Percentiles rank a stretch among this genome's conserved stretches.
phyloP scores from a whole-genome alignment of 148 eudicot genomes.

The Silene conica region DNA sequence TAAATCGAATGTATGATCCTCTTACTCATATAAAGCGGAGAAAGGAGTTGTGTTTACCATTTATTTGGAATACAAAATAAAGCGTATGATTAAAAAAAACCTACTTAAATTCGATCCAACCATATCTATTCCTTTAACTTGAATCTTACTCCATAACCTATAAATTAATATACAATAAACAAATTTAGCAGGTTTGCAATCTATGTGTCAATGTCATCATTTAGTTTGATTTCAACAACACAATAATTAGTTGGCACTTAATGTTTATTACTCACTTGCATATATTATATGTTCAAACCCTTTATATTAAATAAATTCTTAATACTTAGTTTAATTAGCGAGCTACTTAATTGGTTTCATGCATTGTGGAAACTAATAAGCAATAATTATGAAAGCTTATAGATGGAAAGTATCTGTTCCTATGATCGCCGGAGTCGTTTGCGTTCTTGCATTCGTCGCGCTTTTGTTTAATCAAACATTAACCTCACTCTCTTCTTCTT shows the following conservation, averaged over 20 bases:
- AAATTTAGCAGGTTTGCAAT: neutral
- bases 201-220: conserved; percentile 23
- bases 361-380: neutral
- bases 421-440: conserved; percentile 36
- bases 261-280: too few species aligned
- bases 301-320: neutral
- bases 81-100: neutral
- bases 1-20: too few species aligned
- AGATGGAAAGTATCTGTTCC: conserved; percentile 43
- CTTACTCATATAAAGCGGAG: too few species aligned
- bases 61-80: too few species aligned
- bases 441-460: conserved; percentile 48
- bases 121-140: conserved; percentile 57
- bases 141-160: conserved; percentile 63
- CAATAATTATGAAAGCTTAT: conserved; percentile 31
- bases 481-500: too few species aligned
- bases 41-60: too few species aligned
- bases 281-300: too few species aligned
- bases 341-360: conserved; percentile 2
- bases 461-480: too few species aligned
- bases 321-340: neutral
- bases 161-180: neutral
- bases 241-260: neutral
- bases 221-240: conserved; percentile 10
- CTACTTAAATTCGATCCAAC: conserved; percentile 19